phyloP scores from a whole-genome alignment of 108 stramenopile species.

The Fragilariopsis cylindrus region DNA sequence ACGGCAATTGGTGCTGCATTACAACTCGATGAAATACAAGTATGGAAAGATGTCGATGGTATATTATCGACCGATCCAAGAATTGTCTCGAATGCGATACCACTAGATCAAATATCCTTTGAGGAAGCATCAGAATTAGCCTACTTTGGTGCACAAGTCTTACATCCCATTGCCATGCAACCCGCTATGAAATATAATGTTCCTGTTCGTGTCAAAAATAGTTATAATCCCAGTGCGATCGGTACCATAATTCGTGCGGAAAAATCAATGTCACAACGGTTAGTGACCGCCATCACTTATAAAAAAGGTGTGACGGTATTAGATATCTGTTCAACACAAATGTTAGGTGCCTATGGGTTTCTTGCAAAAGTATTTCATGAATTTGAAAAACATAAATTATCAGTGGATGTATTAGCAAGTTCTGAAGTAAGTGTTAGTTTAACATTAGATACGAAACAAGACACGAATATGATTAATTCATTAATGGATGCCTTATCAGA shows the following conservation, averaged over 20 bases:
- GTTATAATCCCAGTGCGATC: conserved; percentile 90
- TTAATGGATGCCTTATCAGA: conserved; percentile 54
- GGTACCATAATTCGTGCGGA: conserved; percentile 87
- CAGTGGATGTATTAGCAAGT: conserved; percentile 98
- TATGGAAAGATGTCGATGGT: conserved; percentile 99
- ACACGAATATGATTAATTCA: conserved; percentile 41
- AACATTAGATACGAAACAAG: conserved; percentile 93
- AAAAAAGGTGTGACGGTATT: conserved; percentile 87
- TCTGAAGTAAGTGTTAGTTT: conserved; percentile 97
- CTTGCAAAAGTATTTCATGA: conserved; percentile 87
- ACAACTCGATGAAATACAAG: conserved; percentile 91
- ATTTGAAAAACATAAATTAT: conserved; percentile 93
- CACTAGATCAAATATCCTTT: conserved; percentile 85
- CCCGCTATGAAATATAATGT: conserved; percentile 84
- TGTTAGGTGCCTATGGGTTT: conserved; percentile 98
- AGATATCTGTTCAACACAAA: conserved; percentile 91
- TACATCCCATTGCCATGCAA: conserved; percentile 95
- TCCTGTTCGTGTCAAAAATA: conserved; percentile 97
- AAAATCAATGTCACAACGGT: conserved; percentile 37
- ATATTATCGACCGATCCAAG: conserved; percentile 95
- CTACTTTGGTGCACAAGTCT: conserved; percentile 97
- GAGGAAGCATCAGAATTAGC: conserved; percentile 98
- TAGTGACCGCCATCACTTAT: conserved; percentile 96
- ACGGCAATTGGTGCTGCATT: conserved; percentile 90
- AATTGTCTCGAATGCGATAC: conserved; percentile 81